Evolutionary conservation across 805 yeast species (phyloP).

Genomic region (Isabelozyma rhagii): DNA sequence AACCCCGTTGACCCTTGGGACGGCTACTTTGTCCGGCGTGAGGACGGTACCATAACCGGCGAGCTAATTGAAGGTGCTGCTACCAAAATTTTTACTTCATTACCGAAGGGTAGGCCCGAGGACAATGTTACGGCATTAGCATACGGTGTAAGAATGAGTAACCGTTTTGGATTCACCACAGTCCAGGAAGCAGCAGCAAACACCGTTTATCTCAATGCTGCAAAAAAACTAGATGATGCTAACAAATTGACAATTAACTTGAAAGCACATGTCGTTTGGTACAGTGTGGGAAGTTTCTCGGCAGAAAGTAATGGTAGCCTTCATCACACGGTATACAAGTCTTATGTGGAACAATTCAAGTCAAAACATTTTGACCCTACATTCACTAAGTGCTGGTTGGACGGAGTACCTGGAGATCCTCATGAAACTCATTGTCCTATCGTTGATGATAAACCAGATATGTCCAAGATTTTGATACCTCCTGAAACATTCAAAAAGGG

Average conservation of each 20-base stretch:
- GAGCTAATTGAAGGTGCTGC: constrained; percentile 23
- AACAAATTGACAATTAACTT: constrained; percentile 15
- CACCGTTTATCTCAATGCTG: constrained; percentile 19
- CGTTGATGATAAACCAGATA: constrained; percentile 14
- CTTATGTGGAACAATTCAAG: constrained; percentile 12
- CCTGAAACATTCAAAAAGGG: constrained; percentile 18
- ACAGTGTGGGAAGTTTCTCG: constrained; percentile 20
- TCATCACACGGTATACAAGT: constrained; percentile 16
- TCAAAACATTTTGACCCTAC: constrained; percentile 19
- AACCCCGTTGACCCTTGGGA: constrained; percentile 20
- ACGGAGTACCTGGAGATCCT: constrained; percentile 23
- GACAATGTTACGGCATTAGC: constrained; percentile 15
- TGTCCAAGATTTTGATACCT: constrained; percentile 15
- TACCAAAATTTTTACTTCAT: constrained; percentile 13
- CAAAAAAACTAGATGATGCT: constrained; percentile 13
- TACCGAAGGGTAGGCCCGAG: constrained; percentile 17
- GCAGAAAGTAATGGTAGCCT: constrained; percentile 17
- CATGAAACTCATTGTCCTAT: constrained; percentile 18
- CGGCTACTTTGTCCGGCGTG: constrained; percentile 19
- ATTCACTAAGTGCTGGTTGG: constrained; percentile 20
- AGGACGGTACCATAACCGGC: constrained; percentile 21
- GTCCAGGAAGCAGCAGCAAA: constrained; percentile 23
- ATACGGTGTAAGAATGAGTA: constrained; percentile 20
- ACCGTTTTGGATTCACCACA: constrained; percentile 19
- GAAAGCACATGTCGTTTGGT: constrained; percentile 20